Percentiles rank a stretch among this genome's conserved stretches.
Evolutionary conservation across 169 alveolate genomes (phyloP).

Genomic region (Cryptosporidium tyzzeri): DNA sequence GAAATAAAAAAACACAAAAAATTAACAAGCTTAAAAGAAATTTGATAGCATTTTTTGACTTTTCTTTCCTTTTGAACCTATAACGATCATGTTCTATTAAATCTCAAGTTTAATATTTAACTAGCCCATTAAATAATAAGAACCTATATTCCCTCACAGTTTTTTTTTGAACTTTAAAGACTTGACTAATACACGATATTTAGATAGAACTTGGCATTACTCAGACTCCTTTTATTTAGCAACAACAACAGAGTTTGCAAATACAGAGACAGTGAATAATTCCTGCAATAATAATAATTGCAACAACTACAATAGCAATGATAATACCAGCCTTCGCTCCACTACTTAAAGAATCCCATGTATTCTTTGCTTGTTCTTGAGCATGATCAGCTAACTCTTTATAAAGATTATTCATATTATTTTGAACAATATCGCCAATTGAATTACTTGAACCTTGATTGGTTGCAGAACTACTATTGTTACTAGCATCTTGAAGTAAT

Average conservation of each 20-base stretch:
- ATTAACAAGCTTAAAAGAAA: too few species aligned
- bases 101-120: too few species aligned
- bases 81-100: too few species aligned
- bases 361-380: slow-evolving; percentile 24
- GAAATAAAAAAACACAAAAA: too few species aligned
- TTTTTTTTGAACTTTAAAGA: too few species aligned
- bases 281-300: slow-evolving; percentile 62
- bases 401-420: background rate
- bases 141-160: background rate
- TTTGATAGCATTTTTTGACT: too few species aligned
- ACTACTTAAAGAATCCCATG: slow-evolving; percentile 37
- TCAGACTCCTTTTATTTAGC: background rate
- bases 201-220: too few species aligned
- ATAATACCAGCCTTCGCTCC: slow-evolving; percentile 73
- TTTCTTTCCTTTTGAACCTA: too few species aligned
- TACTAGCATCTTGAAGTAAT: background rate
- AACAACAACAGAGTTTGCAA: slow-evolving; percentile 53
- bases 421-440: background rate
- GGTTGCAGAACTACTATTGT: background rate
- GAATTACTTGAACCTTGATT: background rate
- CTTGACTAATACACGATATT: too few species aligned
- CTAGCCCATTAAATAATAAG: too few species aligned
- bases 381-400: background rate
- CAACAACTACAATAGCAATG: slow-evolving; percentile 61
- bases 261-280: slow-evolving; percentile 63